Base-by-base conservation (phyloP, 495 filamentous ascomycete species). In the Xylaria intraflava region DNA sequence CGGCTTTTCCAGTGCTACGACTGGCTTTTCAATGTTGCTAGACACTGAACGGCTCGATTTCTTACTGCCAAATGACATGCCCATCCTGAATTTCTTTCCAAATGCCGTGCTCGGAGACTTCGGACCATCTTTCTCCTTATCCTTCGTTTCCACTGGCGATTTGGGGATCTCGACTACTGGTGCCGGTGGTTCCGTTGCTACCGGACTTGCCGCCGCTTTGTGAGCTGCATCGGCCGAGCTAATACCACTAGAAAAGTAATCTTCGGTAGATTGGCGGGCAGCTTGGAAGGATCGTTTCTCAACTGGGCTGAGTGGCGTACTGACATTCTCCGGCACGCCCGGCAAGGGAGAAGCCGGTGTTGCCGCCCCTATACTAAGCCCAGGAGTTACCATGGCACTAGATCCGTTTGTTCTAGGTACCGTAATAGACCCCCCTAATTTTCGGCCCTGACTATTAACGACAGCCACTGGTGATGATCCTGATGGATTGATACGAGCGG, bases 71-170 rank as follows among this genome's bases (percentile, higher is more conserved):
- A 87, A 86, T 6, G 87, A 83, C 70, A 90, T 90, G 30, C 84
- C 82, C 82, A 90, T 89, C 14, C 83, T 80, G 69, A 96, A 91
- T 62, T 92, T 93, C 72, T 92, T 93, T 3, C 84, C 82, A 62
- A 95, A 94, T 10, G 88, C 69, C 1, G 81, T 85, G 20, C 76
- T 77, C 0, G 80, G 75, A 35, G 85, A 83, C 63, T 91, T 94
- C 17, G 73, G 68, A 51, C 69, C 83, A 24, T 89, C 86, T 26
- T 78, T 83, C 33, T 90, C 68, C 39, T 70, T 69, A 19, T 74
- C 71, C 38, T 73, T 72, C 14, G 75, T 79, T 38, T 89, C 86
- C 29, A 70, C 66, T 0, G 85, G 82, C 27, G 81, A 81, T 49
- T 78, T 78, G 1, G 81, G 75, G 12, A 45, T 45, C 39, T 66